Percentiles rank a stretch among this genome's conserved stretches.
phyloP scores from a whole-genome alignment of 2,329 filamentous ascomycete species.

The Bipolaris bicolor region DNA sequence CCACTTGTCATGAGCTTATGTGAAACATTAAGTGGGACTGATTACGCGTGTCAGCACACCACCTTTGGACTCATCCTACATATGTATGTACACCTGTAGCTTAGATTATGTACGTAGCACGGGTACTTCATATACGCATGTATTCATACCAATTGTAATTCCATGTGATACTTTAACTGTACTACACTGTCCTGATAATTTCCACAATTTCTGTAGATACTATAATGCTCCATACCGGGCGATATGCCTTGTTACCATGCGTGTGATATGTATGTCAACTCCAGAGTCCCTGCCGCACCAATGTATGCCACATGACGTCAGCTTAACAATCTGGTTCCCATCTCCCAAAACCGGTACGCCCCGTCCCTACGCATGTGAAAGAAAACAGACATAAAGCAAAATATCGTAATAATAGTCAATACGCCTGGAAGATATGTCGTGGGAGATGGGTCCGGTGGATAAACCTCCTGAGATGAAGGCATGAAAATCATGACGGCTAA shows the following conservation, averaged over 20 bases:
- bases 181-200: not conserved
- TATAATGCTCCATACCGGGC: not conserved
- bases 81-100: not conserved
- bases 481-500: not conserved
- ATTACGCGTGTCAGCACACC: constrained; percentile 1
- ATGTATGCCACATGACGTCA: constrained; percentile 1
- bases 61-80: not conserved
- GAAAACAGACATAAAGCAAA: not conserved
- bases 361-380: not conserved
- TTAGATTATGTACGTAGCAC: too few species aligned
- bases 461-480: not conserved
- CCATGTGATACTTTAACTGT: constrained; percentile 4
- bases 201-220: constrained; percentile 8
- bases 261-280: constrained; percentile 5
- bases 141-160: not conserved
- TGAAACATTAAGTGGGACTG: not conserved
- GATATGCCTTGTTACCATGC: not conserved
- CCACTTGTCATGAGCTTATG: not conserved
- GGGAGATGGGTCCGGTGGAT: not conserved
- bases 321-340: constrained; percentile 8
- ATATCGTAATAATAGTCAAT: not conserved
- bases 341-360: not conserved
- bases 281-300: constrained; percentile 6
- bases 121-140: too few species aligned
- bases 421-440: not conserved